A percentile compares a stretch with the other conserved stretches of the same genome.
These are phyloP conservation scores for Glycyrrhiza uralensis DNA, from an alignment of 306 rosid species.

Conservation along the genomic window DNA sequence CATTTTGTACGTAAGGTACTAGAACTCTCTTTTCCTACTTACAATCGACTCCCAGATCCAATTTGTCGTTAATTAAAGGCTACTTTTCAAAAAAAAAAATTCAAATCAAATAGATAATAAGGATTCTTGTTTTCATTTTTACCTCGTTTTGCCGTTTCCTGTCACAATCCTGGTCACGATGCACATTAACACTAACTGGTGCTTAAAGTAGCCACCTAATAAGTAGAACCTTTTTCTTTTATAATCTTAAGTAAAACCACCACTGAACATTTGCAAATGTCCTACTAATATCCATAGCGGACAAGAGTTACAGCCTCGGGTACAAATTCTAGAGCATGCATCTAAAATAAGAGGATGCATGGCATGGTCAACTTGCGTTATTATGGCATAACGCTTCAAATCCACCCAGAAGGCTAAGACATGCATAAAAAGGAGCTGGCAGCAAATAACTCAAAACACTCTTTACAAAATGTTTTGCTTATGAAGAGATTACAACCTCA, in stretches of 20 bases:
- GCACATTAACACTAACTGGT: too few species aligned
- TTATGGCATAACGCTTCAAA: neutral
- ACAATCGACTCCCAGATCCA: too few species aligned
- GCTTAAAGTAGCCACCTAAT: too few species aligned
- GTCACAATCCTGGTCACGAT: too few species aligned
- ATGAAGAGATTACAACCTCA: conserved; percentile 72
- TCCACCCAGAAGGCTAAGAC: conserved; percentile 21
- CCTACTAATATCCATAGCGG: neutral
- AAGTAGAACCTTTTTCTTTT: neutral
- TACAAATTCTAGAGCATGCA: neutral
- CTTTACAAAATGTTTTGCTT: conserved; percentile 79
- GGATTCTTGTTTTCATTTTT: too few species aligned
- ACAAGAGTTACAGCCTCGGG: neutral
- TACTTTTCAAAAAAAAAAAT: too few species aligned
- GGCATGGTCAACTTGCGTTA: neutral
- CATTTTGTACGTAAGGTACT: too few species aligned
- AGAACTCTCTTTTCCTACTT: too few species aligned
- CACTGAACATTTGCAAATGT: neutral
- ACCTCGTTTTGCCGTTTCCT: too few species aligned
- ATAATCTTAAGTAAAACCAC: neutral
- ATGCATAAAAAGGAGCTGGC: conserved; percentile 34
- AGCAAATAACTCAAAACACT: conserved; percentile 49
- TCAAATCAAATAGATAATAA: too few species aligned
- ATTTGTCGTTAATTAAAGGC: too few species aligned
- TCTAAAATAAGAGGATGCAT: conserved; percentile 5